Evolutionary conservation across 1,284 basidiomycete genomes (phyloP).

Genomic region (Pholiota adiposa): DNA sequence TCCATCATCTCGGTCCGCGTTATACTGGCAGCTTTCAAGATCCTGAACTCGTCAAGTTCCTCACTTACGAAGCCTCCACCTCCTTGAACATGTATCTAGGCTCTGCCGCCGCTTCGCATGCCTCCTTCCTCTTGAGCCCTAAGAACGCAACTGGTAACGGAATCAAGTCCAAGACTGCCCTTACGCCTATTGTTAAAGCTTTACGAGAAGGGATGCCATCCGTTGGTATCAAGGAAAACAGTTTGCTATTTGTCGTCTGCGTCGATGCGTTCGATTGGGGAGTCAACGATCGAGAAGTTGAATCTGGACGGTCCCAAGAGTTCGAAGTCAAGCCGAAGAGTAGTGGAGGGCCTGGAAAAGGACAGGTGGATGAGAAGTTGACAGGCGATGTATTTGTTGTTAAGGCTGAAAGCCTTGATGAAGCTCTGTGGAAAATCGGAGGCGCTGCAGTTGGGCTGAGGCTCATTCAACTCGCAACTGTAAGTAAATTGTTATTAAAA

Average conservation of each 20-base stretch:
- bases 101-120: slow-evolving; percentile 26
- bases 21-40: slow-evolving; percentile 76
- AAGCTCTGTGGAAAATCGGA: slow-evolving; percentile 82
- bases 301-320: slow-evolving; percentile 7
- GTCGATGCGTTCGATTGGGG: slow-evolving; percentile 25
- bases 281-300: slow-evolving; percentile 8
- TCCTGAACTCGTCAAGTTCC: slow-evolving; percentile 62
- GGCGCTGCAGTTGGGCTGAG: slow-evolving; percentile 79
- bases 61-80: slow-evolving; percentile 80
- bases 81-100: slow-evolving; percentile 74
- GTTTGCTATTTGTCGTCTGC: slow-evolving; percentile 20
- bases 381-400: slow-evolving; percentile 62
- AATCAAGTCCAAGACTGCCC: slow-evolving; percentile 4
- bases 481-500: slow-evolving; percentile 35
- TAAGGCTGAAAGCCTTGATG: slow-evolving; percentile 70
- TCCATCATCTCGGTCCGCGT: slow-evolving; percentile 78
- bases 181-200: slow-evolving; percentile 26
- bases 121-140: slow-evolving; percentile 3
- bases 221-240: slow-evolving; percentile 25
- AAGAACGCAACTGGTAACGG: neutral
- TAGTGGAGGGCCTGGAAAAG: slow-evolving; percentile 23
- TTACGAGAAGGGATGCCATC: slow-evolving; percentile 26
- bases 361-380: slow-evolving; percentile 29
- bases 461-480: slow-evolving; percentile 79
- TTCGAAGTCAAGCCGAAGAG: neutral